phyloP scores from a whole-genome alignment of 2,329 filamentous ascomycete species.

The Aspergillus sp. region DNA sequence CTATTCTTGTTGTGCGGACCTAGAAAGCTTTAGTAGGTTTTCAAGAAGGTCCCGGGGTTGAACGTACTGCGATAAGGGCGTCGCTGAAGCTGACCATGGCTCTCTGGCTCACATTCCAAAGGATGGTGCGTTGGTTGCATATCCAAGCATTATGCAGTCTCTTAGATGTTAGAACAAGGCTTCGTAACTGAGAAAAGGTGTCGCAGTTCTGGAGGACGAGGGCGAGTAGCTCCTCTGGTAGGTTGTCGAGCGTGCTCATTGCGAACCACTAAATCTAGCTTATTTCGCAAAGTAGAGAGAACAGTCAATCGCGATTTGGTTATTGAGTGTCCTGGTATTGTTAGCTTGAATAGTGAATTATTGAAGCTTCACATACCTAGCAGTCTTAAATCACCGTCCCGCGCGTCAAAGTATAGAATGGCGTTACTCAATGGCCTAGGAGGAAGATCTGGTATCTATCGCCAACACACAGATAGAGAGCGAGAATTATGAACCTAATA shows the following conservation, averaged over 20 bases:
- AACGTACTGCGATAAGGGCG: constrained; percentile 6
- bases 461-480: no score
- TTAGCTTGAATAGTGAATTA: no score
- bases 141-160: background rate
- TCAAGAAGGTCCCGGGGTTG: background rate
- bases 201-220: background rate
- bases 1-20: constrained; percentile 5
- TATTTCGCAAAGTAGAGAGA: background rate
- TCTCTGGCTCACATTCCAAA: constrained; percentile 4
- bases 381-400: no score
- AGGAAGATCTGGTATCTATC: no score
- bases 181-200: background rate
- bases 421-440: no score
- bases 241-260: background rate
- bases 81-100: background rate
- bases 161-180: background rate
- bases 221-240: constrained; percentile 3
- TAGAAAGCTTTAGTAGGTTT: background rate
- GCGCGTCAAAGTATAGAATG: no score
- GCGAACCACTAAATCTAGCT: background rate
- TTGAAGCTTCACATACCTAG: no score
- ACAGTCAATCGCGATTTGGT: background rate
- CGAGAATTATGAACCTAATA: no score
- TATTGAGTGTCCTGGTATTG: no score
- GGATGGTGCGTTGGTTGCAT: background rate